These are phyloP conservation scores for Malassezia brasiliensis DNA, from an alignment of 1,284 basidiomycete genomes.

Conservation along the genomic window DNA sequence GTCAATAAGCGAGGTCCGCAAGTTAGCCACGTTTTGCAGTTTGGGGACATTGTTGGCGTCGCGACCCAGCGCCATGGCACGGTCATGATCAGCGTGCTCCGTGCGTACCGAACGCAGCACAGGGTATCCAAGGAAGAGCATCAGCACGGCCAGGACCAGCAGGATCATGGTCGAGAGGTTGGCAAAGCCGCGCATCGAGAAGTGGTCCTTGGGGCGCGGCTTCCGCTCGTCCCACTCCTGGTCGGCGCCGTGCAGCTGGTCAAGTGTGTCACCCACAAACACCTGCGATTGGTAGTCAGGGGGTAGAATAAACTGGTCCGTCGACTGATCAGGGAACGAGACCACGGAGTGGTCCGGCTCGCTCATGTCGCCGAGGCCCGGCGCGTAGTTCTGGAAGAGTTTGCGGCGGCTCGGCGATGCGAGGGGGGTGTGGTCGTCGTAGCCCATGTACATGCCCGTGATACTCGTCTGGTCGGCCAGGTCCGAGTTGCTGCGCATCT, in stretches of 20 bases:
- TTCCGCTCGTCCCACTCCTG: slow-evolving; percentile 16
- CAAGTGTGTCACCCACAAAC: background rate
- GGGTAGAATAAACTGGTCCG: background rate
- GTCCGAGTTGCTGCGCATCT: background rate
- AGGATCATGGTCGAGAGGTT: slow-evolving; percentile 33
- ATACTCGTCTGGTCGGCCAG: background rate
- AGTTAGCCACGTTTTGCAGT: background rate
- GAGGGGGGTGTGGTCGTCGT: background rate
- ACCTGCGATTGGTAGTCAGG: slow-evolving; percentile 12
- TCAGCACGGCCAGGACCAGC: slow-evolving; percentile 29
- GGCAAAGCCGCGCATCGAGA: slow-evolving; percentile 29
- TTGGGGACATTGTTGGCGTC: background rate
- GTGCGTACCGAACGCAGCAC: slow-evolving; percentile 17
- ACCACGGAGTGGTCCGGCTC: slow-evolving; percentile 1
- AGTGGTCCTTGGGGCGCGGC: background rate
- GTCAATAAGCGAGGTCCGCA: slow-evolving; percentile 26
- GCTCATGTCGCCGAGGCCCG: background rate
- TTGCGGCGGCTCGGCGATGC: background rate
- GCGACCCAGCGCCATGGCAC: background rate
- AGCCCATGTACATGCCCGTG: background rate
- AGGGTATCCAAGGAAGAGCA: slow-evolving; percentile 45
- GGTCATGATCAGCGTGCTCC: background rate
- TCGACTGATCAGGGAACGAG: slow-evolving; percentile 3
- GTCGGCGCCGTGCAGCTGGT: slow-evolving; percentile 7
- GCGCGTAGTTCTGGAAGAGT: background rate